A percentile compares a stretch with the other conserved stretches of the same genome.
Conservation (phyloP, 2,329 filamentous ascomycete species). For the Ophiognomonia clavigignenti-juglandacearum region DNA sequence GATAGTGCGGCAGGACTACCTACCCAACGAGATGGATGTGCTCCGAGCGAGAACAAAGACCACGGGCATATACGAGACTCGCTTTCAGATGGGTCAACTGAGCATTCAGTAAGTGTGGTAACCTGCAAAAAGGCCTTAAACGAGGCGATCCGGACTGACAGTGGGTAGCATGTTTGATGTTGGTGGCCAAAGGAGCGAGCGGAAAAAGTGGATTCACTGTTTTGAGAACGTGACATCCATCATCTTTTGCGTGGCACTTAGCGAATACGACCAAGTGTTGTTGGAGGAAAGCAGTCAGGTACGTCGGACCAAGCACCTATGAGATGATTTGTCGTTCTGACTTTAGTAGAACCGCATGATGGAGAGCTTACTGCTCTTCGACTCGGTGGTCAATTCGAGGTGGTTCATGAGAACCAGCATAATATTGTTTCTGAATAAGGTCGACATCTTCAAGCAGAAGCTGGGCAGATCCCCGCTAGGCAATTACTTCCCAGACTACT, state of each 20-base stretch:
- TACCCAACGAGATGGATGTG: conserved; percentile 91
- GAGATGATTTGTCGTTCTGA: conserved; percentile 15
- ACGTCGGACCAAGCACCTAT: conserved; percentile 28
- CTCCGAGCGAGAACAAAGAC: conserved; percentile 95
- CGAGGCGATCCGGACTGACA: conserved; percentile 17
- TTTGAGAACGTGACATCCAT: conserved; percentile 99
- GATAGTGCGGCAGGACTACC: conserved; percentile 79
- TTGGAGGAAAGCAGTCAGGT: conserved; percentile 97
- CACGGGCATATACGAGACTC: conserved; percentile 97
- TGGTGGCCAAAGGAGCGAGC: conserved; percentile 90
- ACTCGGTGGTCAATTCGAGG: conserved; percentile 96
- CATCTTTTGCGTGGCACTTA: conserved; percentile 96
- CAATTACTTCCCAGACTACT: conserved; percentile 98
- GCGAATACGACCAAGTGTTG: conserved; percentile 96
- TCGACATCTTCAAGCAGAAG: conserved; percentile 96
- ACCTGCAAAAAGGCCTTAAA: neutral
- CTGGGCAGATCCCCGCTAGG: conserved; percentile 81
- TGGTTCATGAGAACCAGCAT: conserved; percentile 99
- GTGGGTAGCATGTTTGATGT: conserved; percentile 91
- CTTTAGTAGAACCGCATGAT: conserved; percentile 88
- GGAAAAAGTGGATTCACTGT: conserved; percentile 99
- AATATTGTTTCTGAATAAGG: conserved; percentile 97
- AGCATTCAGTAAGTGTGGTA: conserved; percentile 82
- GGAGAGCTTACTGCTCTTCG: conserved; percentile 93
- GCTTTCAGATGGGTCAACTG: conserved; percentile 96